Evolutionary conservation across 441 rosid genomes (phyloP).

Genomic region (Pelargonium cotyledonis): DNA sequence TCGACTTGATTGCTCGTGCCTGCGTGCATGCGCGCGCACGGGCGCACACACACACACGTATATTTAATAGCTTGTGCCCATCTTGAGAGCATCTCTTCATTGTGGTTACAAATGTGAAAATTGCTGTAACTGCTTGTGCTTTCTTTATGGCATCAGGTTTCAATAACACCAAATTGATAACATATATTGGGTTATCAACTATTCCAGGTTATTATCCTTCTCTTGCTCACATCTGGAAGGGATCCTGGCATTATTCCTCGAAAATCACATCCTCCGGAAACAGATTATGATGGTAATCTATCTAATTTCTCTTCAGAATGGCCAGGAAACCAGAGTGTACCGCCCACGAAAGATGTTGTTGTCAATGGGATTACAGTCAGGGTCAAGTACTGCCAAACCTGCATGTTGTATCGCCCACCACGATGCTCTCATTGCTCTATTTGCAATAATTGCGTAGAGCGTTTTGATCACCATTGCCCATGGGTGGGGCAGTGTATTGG

Average conservation of each 20-base stretch:
- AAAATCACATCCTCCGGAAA: constrained; percentile 79
- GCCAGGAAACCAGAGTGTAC: constrained; percentile 44
- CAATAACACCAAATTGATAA: background rate
- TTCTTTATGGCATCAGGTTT: background rate
- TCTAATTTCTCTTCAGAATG: constrained; percentile 24
- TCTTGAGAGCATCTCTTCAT: too few relatives aligned
- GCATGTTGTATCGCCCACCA: constrained; percentile 90
- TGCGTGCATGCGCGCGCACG: too few relatives aligned
- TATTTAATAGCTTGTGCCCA: too few relatives aligned
- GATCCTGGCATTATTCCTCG: constrained; percentile 95
- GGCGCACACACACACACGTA: too few relatives aligned
- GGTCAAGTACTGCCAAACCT: constrained; percentile 87
- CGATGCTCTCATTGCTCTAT: constrained; percentile 95
- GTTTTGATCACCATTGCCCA: constrained; percentile 97
- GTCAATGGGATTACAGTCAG: constrained; percentile 73
- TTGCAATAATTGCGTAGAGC: constrained; percentile 87
- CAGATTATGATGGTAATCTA: constrained; percentile 49
- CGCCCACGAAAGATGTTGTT: constrained; percentile 71
- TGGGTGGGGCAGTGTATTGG: constrained; percentile 99
- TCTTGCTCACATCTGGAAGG: constrained; percentile 84
- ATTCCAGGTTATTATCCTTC: constrained; percentile 69
- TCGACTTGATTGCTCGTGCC: too few relatives aligned
- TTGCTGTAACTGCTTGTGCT: background rate
- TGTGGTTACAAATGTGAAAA: too few relatives aligned
- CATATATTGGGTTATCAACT: constrained; percentile 5